Evolutionary conservation across 441 rosid genomes (phyloP), one percentile per base, ranked within the genome.

Genomic region (Erodium texanum): DNA sequence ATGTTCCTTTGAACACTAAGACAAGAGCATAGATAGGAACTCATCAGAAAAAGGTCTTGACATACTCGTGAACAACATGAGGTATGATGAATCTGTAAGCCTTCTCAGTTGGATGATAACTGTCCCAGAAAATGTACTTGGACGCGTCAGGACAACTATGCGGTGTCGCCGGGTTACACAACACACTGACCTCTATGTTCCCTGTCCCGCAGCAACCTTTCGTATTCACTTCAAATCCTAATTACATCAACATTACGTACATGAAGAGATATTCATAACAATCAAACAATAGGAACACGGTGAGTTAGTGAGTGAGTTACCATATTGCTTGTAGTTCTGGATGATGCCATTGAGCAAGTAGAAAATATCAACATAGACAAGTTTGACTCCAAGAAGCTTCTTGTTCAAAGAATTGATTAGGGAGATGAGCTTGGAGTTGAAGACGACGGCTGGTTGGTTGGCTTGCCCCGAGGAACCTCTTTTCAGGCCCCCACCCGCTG

Each of bases 151-250:
- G 22, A 72, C 97, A 87, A 27, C 80, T 56, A 3, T 3, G 36
- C 41, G 77, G 67, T 65, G 79, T 76, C 18, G 68, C 29, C 0
- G 20, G 41, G 62, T 64, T 81, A 38, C 90, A 86, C 12, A 84
- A 66, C 0, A 72, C 3, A 56, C 84, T 84, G 15, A 72, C 83
- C 54, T 78, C 82, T 4, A 79, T n/a, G 3, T 74, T n/a, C n/a
- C 83, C 84, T 0, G 86, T 77, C 29, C 86, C 90, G 62, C 96
- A 89, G 41, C 96, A 91, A 12, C 93, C 92, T 76, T 73, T 79
- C 0, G 64, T 77, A 2, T 56, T 63, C 56, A 77, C 87, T 74
- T 85, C 83, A 67, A 92, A 91, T 2, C 96, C 97, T 89, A n/a
- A n/a, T n/a, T n/a, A n/a, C n/a, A n/a, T n/a, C n/a, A n/a, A n/a